Conservation (phyloP, 176 grass and related monocot genomes). For the Bolboschoenus planiculmis region DNA sequence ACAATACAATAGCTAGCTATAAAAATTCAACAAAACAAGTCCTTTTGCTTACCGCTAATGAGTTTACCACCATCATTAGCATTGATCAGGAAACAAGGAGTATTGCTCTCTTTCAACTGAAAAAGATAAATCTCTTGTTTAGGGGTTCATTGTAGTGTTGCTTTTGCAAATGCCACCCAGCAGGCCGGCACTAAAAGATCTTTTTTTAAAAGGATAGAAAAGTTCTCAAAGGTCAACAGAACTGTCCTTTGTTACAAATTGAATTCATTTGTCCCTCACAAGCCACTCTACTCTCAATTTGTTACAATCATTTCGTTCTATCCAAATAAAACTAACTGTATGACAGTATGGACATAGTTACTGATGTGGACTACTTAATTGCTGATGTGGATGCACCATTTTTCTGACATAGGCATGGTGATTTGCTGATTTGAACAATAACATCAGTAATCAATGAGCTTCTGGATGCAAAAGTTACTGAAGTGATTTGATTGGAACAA, state of each 20-base stretch:
- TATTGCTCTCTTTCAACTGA: conserved; percentile 58
- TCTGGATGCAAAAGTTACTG: background rate
- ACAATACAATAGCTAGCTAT: background rate
- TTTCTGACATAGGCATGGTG: background rate
- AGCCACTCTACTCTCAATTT: background rate
- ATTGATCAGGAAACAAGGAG: conserved; percentile 75
- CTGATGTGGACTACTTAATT: background rate
- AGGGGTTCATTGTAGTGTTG: background rate
- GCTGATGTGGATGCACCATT: background rate
- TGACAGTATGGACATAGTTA: background rate
- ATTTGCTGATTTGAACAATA: background rate
- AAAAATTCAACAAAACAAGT: conserved; percentile 12
- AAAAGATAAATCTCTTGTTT: conserved; percentile 25
- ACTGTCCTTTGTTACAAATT: background rate
- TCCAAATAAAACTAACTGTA: background rate
- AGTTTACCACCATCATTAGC: conserved; percentile 47
- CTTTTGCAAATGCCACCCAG: background rate
- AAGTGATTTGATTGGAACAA: background rate
- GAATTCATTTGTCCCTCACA: background rate
- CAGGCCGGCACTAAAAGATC: background rate
- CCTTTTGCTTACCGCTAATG: conserved; percentile 37
- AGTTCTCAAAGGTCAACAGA: background rate
- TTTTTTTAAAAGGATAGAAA: background rate
- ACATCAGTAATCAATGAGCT: background rate
- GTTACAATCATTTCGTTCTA: background rate